phyloP scores from a whole-genome alignment of 352 stramenopile genomes.

The Phytophthora brassicae region DNA sequence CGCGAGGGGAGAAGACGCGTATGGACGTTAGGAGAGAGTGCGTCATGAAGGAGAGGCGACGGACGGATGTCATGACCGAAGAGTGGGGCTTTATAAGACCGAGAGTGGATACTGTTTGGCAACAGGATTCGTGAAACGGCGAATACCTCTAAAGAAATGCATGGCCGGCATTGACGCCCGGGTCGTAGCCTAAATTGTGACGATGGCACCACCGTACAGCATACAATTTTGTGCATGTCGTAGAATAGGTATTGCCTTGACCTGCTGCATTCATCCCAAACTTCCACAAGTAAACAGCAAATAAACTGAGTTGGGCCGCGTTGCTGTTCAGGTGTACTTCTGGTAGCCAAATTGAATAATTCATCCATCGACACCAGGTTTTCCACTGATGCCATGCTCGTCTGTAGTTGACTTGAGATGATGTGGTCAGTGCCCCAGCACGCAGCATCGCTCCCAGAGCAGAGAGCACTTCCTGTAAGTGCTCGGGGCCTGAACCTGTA shows the following conservation, averaged over 20 bases:
- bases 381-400: slow-evolving; percentile 8
- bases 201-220: slow-evolving; percentile 11
- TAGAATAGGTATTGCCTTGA: slow-evolving; percentile 7
- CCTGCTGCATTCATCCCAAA: slow-evolving; percentile 9
- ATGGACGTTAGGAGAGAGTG: no score
- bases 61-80: no score
- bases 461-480: neutral
- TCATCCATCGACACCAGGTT: neutral
- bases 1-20: no score
- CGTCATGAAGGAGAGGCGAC: no score
- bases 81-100: no score
- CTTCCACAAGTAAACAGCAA: slow-evolving; percentile 12
- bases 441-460: slow-evolving; percentile 5
- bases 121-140: slow-evolving; percentile 14
- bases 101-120: slow-evolving; percentile 17
- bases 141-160: slow-evolving; percentile 8
- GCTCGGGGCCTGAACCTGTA: neutral
- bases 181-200: slow-evolving; percentile 18
- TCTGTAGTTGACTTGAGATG: neutral
- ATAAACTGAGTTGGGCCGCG: neutral
- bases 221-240: slow-evolving; percentile 14
- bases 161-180: slow-evolving; percentile 13
- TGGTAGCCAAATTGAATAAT: neutral
- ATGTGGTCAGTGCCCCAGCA: neutral
- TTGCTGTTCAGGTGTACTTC: slow-evolving; percentile 1